A percentile compares a stretch with the other conserved stretches of the same genome.
These are phyloP conservation scores for Agaricus subrufescens DNA, from an alignment of 768 basidiomycete genomes.

Conservation along the genomic window DNA sequence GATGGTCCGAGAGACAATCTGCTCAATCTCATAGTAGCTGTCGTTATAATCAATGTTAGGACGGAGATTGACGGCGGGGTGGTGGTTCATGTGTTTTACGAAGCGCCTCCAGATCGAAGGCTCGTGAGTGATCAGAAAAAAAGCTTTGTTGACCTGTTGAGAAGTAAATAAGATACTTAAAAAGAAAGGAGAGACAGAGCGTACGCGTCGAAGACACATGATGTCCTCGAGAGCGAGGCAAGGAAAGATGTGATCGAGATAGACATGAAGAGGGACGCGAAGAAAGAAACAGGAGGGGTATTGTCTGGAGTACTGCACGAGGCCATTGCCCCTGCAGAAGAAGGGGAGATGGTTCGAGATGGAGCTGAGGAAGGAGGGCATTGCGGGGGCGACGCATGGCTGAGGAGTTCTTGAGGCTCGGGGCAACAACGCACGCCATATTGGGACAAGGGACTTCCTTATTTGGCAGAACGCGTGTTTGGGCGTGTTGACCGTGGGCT, in stretches of 20 bases:
- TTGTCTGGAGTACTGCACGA: not conserved
- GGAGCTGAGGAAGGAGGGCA: not conserved
- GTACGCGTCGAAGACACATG: conserved; percentile 38
- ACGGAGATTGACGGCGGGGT: conserved; percentile 53
- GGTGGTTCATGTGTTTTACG: conserved; percentile 43
- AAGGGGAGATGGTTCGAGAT: not conserved
- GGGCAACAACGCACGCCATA: too few relatives aligned
- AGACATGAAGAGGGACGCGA: conserved; percentile 33
- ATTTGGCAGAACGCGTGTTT: too few relatives aligned
- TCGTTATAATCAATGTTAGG: conserved; percentile 47
- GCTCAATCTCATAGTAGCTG: conserved; percentile 44
- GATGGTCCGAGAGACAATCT: conserved; percentile 54
- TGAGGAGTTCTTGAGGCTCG: not conserved
- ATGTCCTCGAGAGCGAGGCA: conserved; percentile 43
- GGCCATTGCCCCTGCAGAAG: not conserved
- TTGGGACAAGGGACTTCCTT: too few relatives aligned
- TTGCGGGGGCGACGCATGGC: not conserved
- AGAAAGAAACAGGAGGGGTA: conserved; percentile 17
- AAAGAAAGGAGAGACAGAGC: conserved; percentile 6
- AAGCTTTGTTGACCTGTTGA: conserved; percentile 45
- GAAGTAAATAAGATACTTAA: not conserved
- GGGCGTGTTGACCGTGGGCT: too few relatives aligned
- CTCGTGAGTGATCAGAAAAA: conserved; percentile 62
- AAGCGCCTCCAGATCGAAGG: conserved; percentile 68
- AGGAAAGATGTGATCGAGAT: conserved; percentile 38